Evolutionary conservation across 495 filamentous ascomycete species (phyloP).

Genomic region (Copromyces sp.): DNA sequence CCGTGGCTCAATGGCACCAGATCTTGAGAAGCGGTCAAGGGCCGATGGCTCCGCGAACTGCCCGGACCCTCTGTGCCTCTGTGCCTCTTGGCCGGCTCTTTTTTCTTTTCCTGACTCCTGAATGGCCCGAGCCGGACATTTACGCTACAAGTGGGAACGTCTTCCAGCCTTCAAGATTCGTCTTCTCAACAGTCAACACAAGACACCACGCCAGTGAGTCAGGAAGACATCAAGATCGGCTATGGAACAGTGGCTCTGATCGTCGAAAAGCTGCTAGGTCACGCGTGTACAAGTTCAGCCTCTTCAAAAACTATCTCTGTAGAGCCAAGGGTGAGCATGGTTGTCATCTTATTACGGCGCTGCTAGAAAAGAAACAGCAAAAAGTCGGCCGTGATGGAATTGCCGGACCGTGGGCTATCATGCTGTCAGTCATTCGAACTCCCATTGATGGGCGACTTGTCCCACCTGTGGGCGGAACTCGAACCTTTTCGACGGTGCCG

Average conservation of each 20-base stretch:
- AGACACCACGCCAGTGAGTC: background rate
- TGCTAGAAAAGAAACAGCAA: background rate
- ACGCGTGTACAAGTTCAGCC: background rate
- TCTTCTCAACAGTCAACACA: background rate
- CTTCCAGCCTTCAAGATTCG: background rate
- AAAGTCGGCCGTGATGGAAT: background rate
- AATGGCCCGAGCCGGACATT: background rate
- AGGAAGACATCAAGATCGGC: background rate
- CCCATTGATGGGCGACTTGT: too few species aligned
- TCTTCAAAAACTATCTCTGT: background rate
- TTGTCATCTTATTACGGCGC: background rate
- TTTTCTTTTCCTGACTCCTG: background rate
- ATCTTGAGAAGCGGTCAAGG: background rate
- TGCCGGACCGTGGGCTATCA: background rate
- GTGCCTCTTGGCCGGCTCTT: background rate
- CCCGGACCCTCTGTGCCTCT: background rate
- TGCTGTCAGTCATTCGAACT: background rate
- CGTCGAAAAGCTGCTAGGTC: background rate
- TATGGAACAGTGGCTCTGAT: background rate
- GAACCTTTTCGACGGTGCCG: background rate
- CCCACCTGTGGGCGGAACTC: background rate
- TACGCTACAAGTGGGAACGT: background rate
- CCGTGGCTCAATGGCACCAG: background rate
- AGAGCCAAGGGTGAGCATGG: background rate
- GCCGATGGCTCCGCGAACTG: background rate